These are phyloP conservation scores for Penicillium paneum DNA, from an alignment of 2,329 filamentous ascomycete species.

Conservation along the genomic window DNA sequence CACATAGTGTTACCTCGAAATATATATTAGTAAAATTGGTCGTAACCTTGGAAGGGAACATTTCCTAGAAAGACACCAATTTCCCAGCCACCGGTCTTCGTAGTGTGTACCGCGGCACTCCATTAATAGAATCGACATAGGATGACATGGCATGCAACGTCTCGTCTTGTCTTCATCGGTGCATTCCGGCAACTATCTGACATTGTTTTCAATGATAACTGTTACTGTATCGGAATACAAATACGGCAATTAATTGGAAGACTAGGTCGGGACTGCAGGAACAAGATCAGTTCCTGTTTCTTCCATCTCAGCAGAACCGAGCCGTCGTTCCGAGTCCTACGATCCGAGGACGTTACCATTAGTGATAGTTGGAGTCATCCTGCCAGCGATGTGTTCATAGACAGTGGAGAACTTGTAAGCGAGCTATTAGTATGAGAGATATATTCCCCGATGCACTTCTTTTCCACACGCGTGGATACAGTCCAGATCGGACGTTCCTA, in stretches of 20 bases:
- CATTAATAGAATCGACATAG: neutral
- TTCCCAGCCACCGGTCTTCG: neutral
- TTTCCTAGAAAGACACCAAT: neutral
- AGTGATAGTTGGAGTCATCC: neutral
- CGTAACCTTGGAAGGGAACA: neutral
- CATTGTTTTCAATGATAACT: neutral
- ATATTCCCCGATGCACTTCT: neutral
- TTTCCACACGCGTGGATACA: neutral
- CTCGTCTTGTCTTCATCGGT: no score
- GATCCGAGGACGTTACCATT: neutral
- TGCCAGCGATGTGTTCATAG: neutral
- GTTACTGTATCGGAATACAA: neutral
- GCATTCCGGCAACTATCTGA: neutral
- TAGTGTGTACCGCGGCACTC: neutral
- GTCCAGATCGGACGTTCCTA: neutral
- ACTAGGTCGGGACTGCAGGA: neutral
- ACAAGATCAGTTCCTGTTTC: neutral
- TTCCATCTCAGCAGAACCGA: neutral
- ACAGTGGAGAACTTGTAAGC: neutral
- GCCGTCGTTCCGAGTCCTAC: neutral
- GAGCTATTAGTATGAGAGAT: neutral
- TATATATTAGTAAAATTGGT: no score
- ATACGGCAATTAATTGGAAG: neutral
- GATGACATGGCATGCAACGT: neutral
- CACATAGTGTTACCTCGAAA: no score